Percentiles rank a stretch among this genome's conserved stretches.
Conservation (phyloP, 148 eudicot species). For the Fagopyrum tataricum region DNA sequence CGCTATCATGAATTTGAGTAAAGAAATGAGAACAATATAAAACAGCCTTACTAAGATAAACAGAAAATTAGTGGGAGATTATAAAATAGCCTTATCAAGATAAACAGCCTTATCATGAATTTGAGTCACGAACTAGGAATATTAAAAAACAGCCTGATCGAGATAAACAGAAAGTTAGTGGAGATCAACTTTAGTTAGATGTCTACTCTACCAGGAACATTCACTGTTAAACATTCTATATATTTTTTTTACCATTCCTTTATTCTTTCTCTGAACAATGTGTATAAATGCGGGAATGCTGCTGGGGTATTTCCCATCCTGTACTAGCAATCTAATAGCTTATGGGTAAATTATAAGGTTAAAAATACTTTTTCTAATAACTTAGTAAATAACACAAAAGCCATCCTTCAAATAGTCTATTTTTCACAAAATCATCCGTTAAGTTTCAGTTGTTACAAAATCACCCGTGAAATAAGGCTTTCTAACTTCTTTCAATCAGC, state of each 20-base stretch:
- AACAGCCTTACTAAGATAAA: background rate
- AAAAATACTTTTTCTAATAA: background rate
- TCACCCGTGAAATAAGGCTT: no score
- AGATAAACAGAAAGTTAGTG: background rate
- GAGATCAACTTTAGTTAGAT: background rate
- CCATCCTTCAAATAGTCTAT: no score
- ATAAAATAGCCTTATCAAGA: background rate
- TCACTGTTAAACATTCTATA: background rate
- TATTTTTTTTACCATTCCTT: background rate
- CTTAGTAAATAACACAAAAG: background rate
- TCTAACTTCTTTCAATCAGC: no score
- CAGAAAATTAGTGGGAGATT: background rate
- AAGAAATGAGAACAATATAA: background rate
- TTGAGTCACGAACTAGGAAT: no score
- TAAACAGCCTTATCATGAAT: no score
- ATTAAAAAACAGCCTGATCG: background rate
- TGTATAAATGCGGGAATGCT: background rate
- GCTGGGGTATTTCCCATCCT: background rate
- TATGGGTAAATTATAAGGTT: background rate
- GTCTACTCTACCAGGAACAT: background rate
- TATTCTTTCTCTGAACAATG: background rate
- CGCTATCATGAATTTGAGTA: background rate
- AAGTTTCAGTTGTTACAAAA: no score
- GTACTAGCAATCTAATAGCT: background rate
- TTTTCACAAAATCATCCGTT: no score